Evolutionary conservation across 1,139 yeast genomes (phyloP), one percentile per base, ranked within the genome.

Genomic region (Spencermartinsiella ligniputridi): DNA sequence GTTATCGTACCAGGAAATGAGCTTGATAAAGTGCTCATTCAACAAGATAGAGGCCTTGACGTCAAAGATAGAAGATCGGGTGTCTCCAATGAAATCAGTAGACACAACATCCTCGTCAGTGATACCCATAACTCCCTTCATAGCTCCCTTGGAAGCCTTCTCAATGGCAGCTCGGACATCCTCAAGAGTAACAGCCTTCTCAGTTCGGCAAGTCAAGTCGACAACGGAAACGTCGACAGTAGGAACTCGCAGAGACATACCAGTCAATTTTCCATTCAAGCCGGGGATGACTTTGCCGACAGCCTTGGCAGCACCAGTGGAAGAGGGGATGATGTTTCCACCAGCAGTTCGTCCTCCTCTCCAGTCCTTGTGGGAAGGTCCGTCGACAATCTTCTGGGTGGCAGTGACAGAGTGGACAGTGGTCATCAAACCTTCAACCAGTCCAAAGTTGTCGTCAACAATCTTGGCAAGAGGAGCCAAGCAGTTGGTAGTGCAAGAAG

Each of bases 291-390:
- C 94, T 78, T 83, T 83, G 70, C 92, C 94, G 62, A 84, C 94
- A 61, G 92, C 92, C 80, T 84, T 84, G 67, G 95, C 95, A 66
- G 94, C 94, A 78, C 94, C 94, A 58, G 94, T 84, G 58, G 92
- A 83, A 42, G 92, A 84, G 68, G 94, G 94, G 64, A 84, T 84
- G 69, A 84, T 83, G 85, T 84, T 84, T 68, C 85, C 90, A 52
- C 89, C 80, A 67, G 94, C 94, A 65, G 94, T 81, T 74, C 94
- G 82, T 71, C 94, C 94, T 70, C 94, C 94, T 78, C 94, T 81
- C 94, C 94, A 85, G 79, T 85, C 94, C 81, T 84, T 84, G 79
- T 81, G 83, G 70, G 92, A 83, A 66, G 94, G 90, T 73, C 94
- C 94, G 67, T 84, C 94, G 58, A 84, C 94, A 55, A 90, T 82